phyloP scores from a whole-genome alignment of 441 rosid genomes.

The Aquilaria agallochum region DNA sequence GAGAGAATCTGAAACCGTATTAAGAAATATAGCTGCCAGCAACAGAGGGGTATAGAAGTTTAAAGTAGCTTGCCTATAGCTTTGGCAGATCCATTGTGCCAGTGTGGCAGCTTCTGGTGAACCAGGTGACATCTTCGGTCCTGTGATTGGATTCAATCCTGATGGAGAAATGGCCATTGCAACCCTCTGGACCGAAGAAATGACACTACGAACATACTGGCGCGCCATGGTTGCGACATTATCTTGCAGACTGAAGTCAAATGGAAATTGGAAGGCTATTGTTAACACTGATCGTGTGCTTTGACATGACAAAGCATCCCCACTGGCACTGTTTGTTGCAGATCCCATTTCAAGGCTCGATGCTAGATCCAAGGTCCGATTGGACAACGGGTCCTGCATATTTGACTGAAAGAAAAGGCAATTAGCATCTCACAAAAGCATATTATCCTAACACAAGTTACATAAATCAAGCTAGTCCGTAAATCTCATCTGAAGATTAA shows the following conservation, averaged over 20 bases:
- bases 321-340: slow-evolving; percentile 40
- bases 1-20: neutral
- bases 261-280: slow-evolving; percentile 98
- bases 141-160: slow-evolving; percentile 55
- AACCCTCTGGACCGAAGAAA: slow-evolving; percentile 95
- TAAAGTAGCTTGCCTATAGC: slow-evolving; percentile 50
- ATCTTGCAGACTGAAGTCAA: slow-evolving; percentile 80
- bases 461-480: no score
- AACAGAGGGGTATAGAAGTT: neutral
- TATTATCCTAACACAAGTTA: no score
- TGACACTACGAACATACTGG: slow-evolving; percentile 85
- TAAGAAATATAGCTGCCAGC: neutral
- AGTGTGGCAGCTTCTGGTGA: slow-evolving; percentile 92
- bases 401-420: slow-evolving; percentile 40
- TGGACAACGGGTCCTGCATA: slow-evolving; percentile 47
- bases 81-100: slow-evolving; percentile 84
- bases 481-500: no score
- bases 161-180: slow-evolving; percentile 96
- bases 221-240: slow-evolving; percentile 96
- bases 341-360: slow-evolving; percentile 93
- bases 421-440: neutral
- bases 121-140: slow-evolving; percentile 65
- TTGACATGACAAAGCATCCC: slow-evolving; percentile 47
- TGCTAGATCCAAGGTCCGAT: slow-evolving; percentile 87
- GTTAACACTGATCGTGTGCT: slow-evolving; percentile 79